Percentiles rank a stretch among this genome's conserved stretches.
Evolutionary conservation across 495 filamentous ascomycete species (phyloP).

Genomic region (Aspergillus campestris): DNA sequence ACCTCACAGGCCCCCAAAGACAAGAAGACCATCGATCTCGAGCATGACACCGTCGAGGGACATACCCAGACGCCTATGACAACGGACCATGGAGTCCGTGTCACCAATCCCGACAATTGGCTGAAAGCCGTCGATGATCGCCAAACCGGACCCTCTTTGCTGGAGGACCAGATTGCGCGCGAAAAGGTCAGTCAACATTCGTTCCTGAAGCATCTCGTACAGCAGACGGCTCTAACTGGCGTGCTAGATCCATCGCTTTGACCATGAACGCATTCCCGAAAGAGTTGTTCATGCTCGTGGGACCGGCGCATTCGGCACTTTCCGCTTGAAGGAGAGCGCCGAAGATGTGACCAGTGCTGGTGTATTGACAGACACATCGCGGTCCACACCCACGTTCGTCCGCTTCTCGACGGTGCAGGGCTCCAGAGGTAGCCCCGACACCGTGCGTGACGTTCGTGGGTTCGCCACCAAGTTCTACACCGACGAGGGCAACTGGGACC

Average conservation of each 20-base stretch:
- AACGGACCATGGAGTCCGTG: conserved; percentile 61
- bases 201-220: background rate
- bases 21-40: no score
- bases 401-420: conserved; percentile 70
- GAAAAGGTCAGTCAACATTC: conserved; percentile 48
- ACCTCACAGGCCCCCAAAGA: no score
- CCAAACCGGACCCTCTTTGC: conserved; percentile 52
- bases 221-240: background rate
- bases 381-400: conserved; percentile 60
- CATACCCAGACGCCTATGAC: conserved; percentile 38
- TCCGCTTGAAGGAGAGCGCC: conserved; percentile 54
- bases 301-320: conserved; percentile 64
- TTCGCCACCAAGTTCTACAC: conserved; percentile 61
- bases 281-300: conserved; percentile 76
- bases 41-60: conserved; percentile 6
- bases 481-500: conserved; percentile 38
- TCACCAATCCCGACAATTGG: conserved; percentile 63
- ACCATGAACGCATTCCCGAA: conserved; percentile 71
- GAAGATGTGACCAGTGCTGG: conserved; percentile 55
- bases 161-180: conserved; percentile 61
- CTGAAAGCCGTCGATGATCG: conserved; percentile 49
- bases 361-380: conserved; percentile 64
- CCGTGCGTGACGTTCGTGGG: conserved; percentile 61
- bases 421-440: conserved; percentile 57
- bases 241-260: conserved; percentile 55